Evolutionary conservation across 768 basidiomycete genomes (phyloP), one percentile per base, ranked within the genome.

Genomic region (Chalciporus chontae): DNA sequence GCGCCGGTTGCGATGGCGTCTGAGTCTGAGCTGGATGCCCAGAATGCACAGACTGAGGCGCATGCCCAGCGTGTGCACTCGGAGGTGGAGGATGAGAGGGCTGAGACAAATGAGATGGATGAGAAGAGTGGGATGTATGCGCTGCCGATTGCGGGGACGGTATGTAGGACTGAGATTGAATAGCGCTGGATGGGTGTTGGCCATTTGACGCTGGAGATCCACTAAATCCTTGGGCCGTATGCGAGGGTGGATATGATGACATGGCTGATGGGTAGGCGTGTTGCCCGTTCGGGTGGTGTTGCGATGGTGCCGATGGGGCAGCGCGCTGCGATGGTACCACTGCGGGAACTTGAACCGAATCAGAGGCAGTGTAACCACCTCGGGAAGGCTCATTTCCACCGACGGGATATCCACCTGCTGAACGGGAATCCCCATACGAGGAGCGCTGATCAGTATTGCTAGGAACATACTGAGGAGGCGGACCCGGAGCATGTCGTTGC

Each of bases 1-100:
- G 69, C 4, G 61, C 50, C 14, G 59, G 54, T 15, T 68, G 60
- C 15, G 54, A 43, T 41, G 64, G 68, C 5, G 57, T 43, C 18
- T 64, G 59, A 2, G 43, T 43, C 18, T 64, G 59, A 3, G 43
- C 15, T 10, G 17, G 14, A 32, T 62, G 60, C 8, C 42, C 18
- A 11, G 58, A 27, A 47, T 57, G 58, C 21, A 47, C 40, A 9
- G 46, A 32, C 7, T 59, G 65, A n/a, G 52, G 34, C 14, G 5
- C 41, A 45, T 51, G 45, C 15, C 52, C 50, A 17, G 50, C 9
- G n/a, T 52, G 55, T 18, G 56, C 40, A 2, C 34, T 31, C 31
- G 61, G 54, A 27, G 48, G 52, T 10, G 51, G 43, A 4, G 47
- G 52, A 40, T 56, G 65, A 4, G 53, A 50, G 7, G 51, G 17